phyloP scores from a whole-genome alignment of 768 basidiomycete genomes.

The Mycena pura region DNA sequence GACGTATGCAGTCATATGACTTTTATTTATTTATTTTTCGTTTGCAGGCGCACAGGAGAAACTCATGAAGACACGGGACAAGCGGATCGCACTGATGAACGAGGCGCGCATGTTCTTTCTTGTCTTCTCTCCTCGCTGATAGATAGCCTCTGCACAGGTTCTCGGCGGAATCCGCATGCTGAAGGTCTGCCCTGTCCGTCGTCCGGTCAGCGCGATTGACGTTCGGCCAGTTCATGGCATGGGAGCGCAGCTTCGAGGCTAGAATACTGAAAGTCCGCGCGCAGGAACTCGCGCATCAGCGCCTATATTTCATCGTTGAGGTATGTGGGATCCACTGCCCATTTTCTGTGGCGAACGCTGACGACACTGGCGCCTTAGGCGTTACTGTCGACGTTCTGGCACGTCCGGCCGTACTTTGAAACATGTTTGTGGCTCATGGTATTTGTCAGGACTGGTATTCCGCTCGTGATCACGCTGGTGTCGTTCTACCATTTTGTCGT shows the following conservation, averaged over 20 bases:
- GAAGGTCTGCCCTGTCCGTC: slow-evolving; percentile 64
- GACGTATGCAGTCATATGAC: not conserved
- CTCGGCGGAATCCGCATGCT: slow-evolving; percentile 91
- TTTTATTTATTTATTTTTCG: not conserved
- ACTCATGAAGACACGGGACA: slow-evolving; percentile 79
- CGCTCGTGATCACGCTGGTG: slow-evolving; percentile 64
- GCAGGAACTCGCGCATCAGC: slow-evolving; percentile 70
- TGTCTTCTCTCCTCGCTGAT: slow-evolving; percentile 28
- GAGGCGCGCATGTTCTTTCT: slow-evolving; percentile 68
- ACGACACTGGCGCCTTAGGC: not conserved
- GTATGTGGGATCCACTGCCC: slow-evolving; percentile 36
- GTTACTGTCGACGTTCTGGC: slow-evolving; percentile 45
- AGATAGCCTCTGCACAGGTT: slow-evolving; percentile 53
- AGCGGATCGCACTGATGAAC: slow-evolving; percentile 78
- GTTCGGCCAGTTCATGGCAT: slow-evolving; percentile 66
- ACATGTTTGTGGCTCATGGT: slow-evolving; percentile 33
- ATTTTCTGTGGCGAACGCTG: not conserved
- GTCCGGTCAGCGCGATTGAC: too few relatives aligned
- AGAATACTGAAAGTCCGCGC: slow-evolving; percentile 62
- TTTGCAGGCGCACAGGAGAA: slow-evolving; percentile 71
- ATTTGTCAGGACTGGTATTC: slow-evolving; percentile 45
- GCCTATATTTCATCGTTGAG: slow-evolving; percentile 70
- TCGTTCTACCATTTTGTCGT: slow-evolving; percentile 79
- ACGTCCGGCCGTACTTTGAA: slow-evolving; percentile 12
- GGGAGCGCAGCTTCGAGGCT: slow-evolving; percentile 74